phyloP scores from a whole-genome alignment of 1,284 basidiomycete species.

The Retiboletus flavoniger region DNA sequence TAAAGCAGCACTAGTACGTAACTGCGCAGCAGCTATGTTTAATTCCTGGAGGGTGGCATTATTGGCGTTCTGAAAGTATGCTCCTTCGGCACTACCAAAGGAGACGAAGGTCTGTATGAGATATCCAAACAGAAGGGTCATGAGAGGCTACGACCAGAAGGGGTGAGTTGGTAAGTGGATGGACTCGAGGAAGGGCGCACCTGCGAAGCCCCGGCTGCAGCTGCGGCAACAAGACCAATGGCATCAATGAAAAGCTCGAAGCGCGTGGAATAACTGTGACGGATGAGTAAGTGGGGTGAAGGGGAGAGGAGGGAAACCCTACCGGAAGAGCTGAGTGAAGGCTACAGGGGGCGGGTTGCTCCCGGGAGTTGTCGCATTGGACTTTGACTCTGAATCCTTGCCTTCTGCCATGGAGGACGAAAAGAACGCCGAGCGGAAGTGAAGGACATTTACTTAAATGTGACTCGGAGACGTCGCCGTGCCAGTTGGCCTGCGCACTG shows the following conservation, averaged over 20 bases:
- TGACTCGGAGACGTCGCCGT: too few relatives aligned
- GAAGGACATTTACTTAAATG: too few relatives aligned
- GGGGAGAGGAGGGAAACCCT: accelerated
- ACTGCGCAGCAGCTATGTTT: conserved; percentile 44
- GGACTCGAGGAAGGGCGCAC: conserved; percentile 34
- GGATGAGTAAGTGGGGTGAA: background rate
- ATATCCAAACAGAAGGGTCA: conserved; percentile 80
- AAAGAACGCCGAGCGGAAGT: background rate
- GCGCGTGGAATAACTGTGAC: conserved; percentile 42
- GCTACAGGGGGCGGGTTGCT: conserved; percentile 1
- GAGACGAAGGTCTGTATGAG: conserved; percentile 74
- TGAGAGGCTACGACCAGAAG: conserved; percentile 56
- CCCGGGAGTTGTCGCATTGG: background rate
- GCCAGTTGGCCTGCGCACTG: too few relatives aligned
- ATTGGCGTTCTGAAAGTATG: conserved; percentile 26
- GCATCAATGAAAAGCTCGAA: conserved; percentile 62
- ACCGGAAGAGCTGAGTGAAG: conserved; percentile 29
- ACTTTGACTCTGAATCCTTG: too few relatives aligned
- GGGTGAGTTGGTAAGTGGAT: conserved; percentile 7
- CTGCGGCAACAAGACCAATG: conserved; percentile 66
- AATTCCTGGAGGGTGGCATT: conserved; percentile 30
- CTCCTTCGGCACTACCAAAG: conserved; percentile 43
- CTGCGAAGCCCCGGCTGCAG: conserved; percentile 73
- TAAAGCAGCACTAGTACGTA: conserved; percentile 50
- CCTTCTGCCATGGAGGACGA: background rate